Evolutionary conservation across 805 yeast genomes (phyloP), one percentile per base, ranked within the genome.

Genomic region (Zygotorulaspora chibaensis): DNA sequence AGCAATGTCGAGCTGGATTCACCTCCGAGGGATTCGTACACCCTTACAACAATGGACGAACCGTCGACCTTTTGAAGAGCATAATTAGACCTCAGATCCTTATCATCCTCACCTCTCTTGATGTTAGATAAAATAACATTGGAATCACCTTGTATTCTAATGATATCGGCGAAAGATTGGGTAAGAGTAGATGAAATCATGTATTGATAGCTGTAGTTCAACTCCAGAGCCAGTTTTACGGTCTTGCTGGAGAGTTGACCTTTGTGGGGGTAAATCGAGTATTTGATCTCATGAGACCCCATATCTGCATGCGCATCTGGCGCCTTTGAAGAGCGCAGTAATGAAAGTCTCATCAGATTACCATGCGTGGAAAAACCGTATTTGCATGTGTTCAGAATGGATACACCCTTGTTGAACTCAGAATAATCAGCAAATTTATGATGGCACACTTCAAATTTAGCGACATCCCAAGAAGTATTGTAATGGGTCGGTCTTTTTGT

Each of bases 221-320:
- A 87, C 61, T 84, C 84, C 67, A 83, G 79, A 0, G 87, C 96
- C 38, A 83, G 74, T 48, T 78, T 76, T 11, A 91, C 90, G 2
- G 88, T 81, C 18, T 79, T 79, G 1, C 74, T 62, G 8, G 79
- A 73, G 40, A 91, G 69, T 0, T 76, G 66, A 3, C 96, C 96
- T 16, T 60, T 55, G 64, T 91, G 99, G 3, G 98, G 97, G 47
- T 79, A 76, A 30, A 91, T 66, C 0, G 95, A 95, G 66, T 90
- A 93, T 50, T 80, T 80, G 69, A 93, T 85, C 46, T 71, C 72
- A 65, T 91, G 99, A 7, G 58, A 51, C 2, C 96, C 98, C 86
- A 93, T 88, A 64, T 91, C 99, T 8, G 98, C 97, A 61, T 80
- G 75, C 8, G 83, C 90, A 74, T 91, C 99, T 0, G 99, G 99